A percentile compares a stretch with the other conserved stretches of the same genome.
These are phyloP conservation scores for Dictyophora rubrovolvata DNA, from an alignment of 768 basidiomycete genomes.

Conservation along the genomic window DNA sequence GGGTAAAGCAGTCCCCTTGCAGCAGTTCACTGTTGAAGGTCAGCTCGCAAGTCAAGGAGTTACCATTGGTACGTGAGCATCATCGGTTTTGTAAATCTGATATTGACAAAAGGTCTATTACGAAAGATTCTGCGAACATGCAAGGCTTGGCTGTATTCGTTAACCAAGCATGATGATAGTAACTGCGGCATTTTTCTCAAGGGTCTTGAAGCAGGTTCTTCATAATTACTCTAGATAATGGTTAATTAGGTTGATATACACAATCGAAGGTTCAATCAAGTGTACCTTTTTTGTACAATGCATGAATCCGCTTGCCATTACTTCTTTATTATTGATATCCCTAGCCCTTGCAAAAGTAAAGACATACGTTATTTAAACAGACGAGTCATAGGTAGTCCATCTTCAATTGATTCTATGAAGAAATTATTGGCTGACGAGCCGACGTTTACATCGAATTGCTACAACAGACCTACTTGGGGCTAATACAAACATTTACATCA, in stretches of 20 bases:
- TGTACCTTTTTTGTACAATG: too few relatives aligned
- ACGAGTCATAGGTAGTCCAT: too few relatives aligned
- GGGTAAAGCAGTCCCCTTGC: slow-evolving; percentile 18
- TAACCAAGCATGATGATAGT: neutral
- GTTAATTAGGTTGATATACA: neutral
- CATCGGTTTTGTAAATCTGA: too few relatives aligned
- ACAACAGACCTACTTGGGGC: neutral
- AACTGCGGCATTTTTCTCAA: too few relatives aligned
- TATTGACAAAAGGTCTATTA: neutral
- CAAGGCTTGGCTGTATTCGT: slow-evolving; percentile 9
- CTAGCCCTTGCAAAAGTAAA: too few relatives aligned
- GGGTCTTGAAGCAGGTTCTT: neutral
- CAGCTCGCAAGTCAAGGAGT: neutral
- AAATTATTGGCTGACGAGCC: too few relatives aligned
- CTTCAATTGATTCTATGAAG: too few relatives aligned
- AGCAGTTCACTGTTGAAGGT: slow-evolving; percentile 3
- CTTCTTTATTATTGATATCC: too few relatives aligned
- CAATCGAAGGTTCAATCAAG: too few relatives aligned
- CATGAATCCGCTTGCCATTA: too few relatives aligned
- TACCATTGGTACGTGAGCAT: slow-evolving; percentile 1
- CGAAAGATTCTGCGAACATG: slow-evolving; percentile 4
- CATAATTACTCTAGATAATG: neutral
- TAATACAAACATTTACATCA: neutral
- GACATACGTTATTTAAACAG: too few relatives aligned
- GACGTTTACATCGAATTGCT: neutral